A percentile compares a stretch with the other conserved stretches of the same genome.
Conservation (phyloP, 768 basidiomycete species). For the Leccinum disarticulatum region DNA sequence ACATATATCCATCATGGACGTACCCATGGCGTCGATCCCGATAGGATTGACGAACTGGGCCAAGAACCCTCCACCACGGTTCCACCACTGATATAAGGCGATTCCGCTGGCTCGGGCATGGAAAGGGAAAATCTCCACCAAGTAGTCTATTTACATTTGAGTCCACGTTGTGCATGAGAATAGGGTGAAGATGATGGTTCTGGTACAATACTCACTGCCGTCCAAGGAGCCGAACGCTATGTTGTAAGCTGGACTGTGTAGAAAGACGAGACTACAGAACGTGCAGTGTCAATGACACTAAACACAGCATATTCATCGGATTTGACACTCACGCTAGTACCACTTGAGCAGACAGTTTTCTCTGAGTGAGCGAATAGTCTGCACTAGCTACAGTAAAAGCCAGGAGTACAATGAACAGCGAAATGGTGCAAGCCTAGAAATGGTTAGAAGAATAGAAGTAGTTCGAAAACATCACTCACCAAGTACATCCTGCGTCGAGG, state of each 20-base stretch:
- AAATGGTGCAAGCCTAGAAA: not conserved
- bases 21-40: not conserved
- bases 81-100: not conserved
- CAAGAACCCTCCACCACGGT: not conserved
- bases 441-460: not conserved
- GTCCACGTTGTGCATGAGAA: not conserved
- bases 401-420: not conserved
- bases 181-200: not conserved
- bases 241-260: not conserved
- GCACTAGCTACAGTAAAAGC: not conserved
- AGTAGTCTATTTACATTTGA: not conserved
- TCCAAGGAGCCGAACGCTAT: not conserved
- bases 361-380: not conserved
- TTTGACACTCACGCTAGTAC: not conserved
- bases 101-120: not conserved
- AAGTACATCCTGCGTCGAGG: not conserved
- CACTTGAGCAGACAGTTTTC: not conserved
- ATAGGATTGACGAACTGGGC: not conserved
- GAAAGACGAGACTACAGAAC: not conserved
- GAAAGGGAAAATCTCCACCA: not conserved
- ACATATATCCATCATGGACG: not conserved
- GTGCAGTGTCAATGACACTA: not conserved
- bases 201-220: not conserved
- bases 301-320: not conserved
- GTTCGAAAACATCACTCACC: not conserved